A percentile compares a stretch with the other conserved stretches of the same genome.
These are phyloP conservation scores for Fraxinus sp. DNA, from an alignment of 305 asterid genomes.

Conservation along the genomic window DNA sequence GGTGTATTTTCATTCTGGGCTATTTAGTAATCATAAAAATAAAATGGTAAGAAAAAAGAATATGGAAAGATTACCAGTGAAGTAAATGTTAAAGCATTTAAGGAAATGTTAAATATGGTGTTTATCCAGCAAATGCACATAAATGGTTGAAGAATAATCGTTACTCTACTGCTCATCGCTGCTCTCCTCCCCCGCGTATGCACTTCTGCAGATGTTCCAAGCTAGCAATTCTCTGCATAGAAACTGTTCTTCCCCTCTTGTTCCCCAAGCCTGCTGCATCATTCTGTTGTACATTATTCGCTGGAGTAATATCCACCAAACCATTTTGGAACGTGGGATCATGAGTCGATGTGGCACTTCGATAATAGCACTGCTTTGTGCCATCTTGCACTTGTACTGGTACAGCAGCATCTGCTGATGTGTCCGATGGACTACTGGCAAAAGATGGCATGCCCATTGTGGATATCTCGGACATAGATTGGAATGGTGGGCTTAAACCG, in stretches of 20 bases:
- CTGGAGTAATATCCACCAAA: conserved; percentile 41
- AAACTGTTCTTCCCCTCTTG: conserved; percentile 66
- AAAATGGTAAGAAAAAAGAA: not conserved
- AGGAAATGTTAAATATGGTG: not conserved
- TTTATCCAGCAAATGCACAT: not conserved
- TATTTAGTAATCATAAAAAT: not conserved
- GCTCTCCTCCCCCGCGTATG: conserved; percentile 57
- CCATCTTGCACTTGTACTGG: conserved; percentile 40
- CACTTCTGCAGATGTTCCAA: conserved; percentile 92
- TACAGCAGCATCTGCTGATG: conserved; percentile 64
- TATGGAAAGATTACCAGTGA: not conserved
- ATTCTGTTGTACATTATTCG: conserved; percentile 37
- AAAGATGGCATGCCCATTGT: conserved; percentile 57
- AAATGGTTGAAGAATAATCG: not conserved
- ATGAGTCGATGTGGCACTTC: conserved; percentile 30
- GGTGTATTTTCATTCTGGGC: not conserved
- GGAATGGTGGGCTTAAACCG: conserved; percentile 76
- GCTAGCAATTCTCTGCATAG: conserved; percentile 91
- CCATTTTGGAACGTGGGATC: conserved; percentile 49
- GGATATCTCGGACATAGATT: conserved; percentile 77
- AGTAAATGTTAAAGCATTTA: not conserved
- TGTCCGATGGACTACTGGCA: conserved; percentile 57
- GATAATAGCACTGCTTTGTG: conserved; percentile 48
- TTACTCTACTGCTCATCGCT: conserved; percentile 16
- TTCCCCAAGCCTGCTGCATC: conserved; percentile 32